Evolutionary conservation across 2,329 filamentous ascomycete species (phyloP).

Genomic region (Ceratocystis variospora): DNA sequence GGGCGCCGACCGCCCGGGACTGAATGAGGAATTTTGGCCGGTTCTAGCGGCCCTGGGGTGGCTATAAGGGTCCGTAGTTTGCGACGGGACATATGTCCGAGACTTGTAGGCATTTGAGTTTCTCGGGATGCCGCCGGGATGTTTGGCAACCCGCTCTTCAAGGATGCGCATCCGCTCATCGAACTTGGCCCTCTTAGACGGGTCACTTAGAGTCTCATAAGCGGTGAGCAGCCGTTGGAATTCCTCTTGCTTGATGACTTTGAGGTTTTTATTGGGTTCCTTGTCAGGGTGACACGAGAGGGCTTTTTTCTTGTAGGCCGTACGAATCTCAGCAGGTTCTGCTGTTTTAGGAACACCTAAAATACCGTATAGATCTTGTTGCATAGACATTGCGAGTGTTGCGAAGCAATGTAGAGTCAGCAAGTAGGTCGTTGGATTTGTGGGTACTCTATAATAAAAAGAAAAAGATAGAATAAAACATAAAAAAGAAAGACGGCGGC

Average conservation of each 20-base stretch:
- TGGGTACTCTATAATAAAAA: not conserved
- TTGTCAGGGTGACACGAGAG: constrained; percentile 88
- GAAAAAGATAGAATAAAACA: not conserved
- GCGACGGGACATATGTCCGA: constrained; percentile 20
- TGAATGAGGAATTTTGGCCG: constrained; percentile 2
- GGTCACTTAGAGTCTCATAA: constrained; percentile 79
- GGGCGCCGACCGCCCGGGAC: not conserved
- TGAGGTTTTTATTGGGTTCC: constrained; percentile 62
- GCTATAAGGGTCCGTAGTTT: not conserved
- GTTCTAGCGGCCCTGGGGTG: not conserved
- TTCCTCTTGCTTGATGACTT: constrained; percentile 66
- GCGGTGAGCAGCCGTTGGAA: constrained; percentile 89
- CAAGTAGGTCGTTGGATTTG: constrained; percentile 15
- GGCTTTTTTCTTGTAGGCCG: constrained; percentile 71
- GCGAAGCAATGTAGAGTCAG: constrained; percentile 3
- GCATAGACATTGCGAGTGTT: constrained; percentile 33
- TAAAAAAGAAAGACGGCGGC: not conserved
- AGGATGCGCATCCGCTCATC: constrained; percentile 51
- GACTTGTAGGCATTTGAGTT: constrained; percentile 16
- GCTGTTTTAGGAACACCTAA: constrained; percentile 63
- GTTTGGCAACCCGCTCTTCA: constrained; percentile 30
- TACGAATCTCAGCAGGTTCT: constrained; percentile 56
- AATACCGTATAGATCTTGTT: constrained; percentile 64
- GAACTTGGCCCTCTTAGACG: constrained; percentile 57
- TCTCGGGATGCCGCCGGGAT: constrained; percentile 28